These are phyloP conservation scores for Psilocybe sp. DNA, from an alignment of 768 basidiomycete species.

Conservation along the genomic window DNA sequence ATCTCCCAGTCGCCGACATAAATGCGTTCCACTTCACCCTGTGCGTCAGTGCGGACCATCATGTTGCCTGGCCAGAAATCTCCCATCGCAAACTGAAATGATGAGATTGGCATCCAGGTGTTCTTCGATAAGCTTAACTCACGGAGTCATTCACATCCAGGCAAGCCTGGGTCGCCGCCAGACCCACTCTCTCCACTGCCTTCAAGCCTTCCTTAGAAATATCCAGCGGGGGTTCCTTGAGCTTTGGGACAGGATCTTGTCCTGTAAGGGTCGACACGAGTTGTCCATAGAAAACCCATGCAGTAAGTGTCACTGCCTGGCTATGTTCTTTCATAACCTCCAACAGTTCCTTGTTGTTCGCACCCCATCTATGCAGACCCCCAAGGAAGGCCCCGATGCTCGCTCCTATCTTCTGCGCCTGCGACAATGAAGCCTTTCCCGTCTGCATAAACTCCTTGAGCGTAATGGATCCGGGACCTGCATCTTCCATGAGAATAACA, in stretches of 20 bases:
- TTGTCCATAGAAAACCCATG: constrained; percentile 41
- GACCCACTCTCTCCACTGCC: constrained; percentile 17
- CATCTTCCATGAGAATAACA: constrained; percentile 64
- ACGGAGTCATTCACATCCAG: constrained; percentile 26
- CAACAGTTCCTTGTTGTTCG: constrained; percentile 22
- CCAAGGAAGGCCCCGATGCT: constrained; percentile 57
- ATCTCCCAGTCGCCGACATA: constrained; percentile 68
- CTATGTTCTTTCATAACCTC: constrained; percentile 36
- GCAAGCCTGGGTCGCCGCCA: constrained; percentile 23
- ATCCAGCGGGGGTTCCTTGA: constrained; percentile 39
- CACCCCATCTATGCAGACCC: constrained; percentile 47
- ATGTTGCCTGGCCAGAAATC: constrained; percentile 78
- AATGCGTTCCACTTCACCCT: constrained; percentile 35
- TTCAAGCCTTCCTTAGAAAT: constrained; percentile 34
- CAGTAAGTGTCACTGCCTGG: constrained; percentile 38
- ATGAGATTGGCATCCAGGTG: background rate
- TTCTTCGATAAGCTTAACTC: constrained; percentile 5
- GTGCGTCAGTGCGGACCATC: constrained; percentile 36
- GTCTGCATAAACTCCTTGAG: constrained; percentile 40
- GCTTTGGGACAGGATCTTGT: constrained; percentile 25
- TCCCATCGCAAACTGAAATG: constrained; percentile 50
- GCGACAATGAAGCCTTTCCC: constrained; percentile 23
- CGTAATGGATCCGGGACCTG: constrained; percentile 35
- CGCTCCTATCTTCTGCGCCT: constrained; percentile 44
- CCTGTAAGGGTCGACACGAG: constrained; percentile 38